Base-by-base conservation (phyloP, 257 asterid genomes). In the Rubia yunnanensis region DNA sequence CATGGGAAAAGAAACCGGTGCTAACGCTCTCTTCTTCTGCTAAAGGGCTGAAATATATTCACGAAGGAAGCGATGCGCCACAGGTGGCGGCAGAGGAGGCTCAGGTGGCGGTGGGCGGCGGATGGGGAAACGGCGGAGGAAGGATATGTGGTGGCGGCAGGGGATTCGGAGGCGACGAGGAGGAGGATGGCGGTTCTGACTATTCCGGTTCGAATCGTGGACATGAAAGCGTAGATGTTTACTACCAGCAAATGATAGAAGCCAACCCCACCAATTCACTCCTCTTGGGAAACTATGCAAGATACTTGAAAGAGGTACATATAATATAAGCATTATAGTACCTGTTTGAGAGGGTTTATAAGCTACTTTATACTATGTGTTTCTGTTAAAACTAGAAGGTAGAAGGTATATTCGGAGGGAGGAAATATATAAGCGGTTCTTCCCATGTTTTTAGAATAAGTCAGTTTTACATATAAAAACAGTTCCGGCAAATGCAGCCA, bases 241-340 rank as follows among this genome's bases (percentile, higher is more conserved):
- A 79, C 79, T 85, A 85, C 66, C 65, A 53, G 65, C 36, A 66
- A 44, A 60, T 85, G 84, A 79, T 85, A 26, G 69, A 70, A 64
- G 82, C 86, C 15, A 41, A 80, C 57, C 92, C 92, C 5, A 66
- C 56, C 2, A 80, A 83, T 60, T 27, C 86, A 0, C 63, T 85
- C 71, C 68, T 85, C 22, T 76, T 85, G 4, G 69, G 80, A 73
- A 85, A 85, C 30, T 85, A 85, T 60, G 92, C 92, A 10, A 85
- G 65, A 73, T 85, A 68, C 56, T 76, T 85, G 66, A 78, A 78
- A 80, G 87, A 84, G 89, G 89, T 81, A 44, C 7, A 39, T 11
- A 38, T 10, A 39, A n/a, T n/a, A n/a, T n/a, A n/a, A n/a, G n/a
- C n/a, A n/a, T n/a, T n/a, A n/a, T n/a, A n/a, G n/a, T n/a, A n/a